phyloP scores from a whole-genome alignment of 805 yeast species.

The Hanseniaspora lachancei region DNA sequence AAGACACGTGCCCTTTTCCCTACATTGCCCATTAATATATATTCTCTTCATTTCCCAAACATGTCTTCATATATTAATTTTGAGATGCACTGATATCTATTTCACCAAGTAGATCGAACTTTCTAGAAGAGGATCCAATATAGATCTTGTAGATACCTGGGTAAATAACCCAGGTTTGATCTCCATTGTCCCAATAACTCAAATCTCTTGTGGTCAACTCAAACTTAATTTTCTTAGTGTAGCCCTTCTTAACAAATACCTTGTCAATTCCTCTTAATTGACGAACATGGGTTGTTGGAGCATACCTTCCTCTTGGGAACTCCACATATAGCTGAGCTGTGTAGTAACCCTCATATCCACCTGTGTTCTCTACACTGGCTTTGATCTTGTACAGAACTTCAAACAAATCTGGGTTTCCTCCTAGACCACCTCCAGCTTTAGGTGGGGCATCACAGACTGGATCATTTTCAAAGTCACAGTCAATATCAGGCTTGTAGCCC shows the following conservation, averaged over 20 bases:
- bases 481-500: slow-evolving; percentile 24
- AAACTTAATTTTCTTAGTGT: slow-evolving; percentile 29
- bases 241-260: slow-evolving; percentile 34
- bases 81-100: slow-evolving; percentile 14
- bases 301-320: slow-evolving; percentile 26
- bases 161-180: slow-evolving; percentile 46
- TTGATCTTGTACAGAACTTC: slow-evolving; percentile 35
- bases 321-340: slow-evolving; percentile 45
- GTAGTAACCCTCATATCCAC: slow-evolving; percentile 34
- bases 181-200: slow-evolving; percentile 42
- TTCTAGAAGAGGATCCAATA: slow-evolving; percentile 38
- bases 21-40: too few relatives aligned
- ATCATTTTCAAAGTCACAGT: slow-evolving; percentile 20
- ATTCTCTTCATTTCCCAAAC: neutral
- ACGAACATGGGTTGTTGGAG: slow-evolving; percentile 17
- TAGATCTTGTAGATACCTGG: slow-evolving; percentile 43
- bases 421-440: slow-evolving; percentile 36
- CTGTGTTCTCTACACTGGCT: slow-evolving; percentile 37
- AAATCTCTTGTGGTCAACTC: slow-evolving; percentile 40
- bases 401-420: slow-evolving; percentile 53
- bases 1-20: neutral
- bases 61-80: slow-evolving; percentile 5
- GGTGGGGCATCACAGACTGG: slow-evolving; percentile 15
- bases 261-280: slow-evolving; percentile 48
- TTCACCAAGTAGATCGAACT: slow-evolving; percentile 34